Conservation (phyloP, 2,329 filamentous ascomycete species). For the Lecanicillium sp. region DNA sequence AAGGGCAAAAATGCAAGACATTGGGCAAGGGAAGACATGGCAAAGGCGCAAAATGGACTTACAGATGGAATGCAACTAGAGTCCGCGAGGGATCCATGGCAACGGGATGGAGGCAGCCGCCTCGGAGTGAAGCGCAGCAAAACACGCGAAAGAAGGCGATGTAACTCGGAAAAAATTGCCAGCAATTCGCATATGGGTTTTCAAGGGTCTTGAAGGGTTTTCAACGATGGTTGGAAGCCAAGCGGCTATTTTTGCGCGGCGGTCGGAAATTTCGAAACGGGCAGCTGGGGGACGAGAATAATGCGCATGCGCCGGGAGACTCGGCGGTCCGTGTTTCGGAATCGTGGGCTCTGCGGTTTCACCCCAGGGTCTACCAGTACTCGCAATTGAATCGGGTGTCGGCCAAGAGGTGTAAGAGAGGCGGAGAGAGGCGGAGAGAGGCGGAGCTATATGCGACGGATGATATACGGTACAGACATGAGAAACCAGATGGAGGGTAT, state of each 20-base stretch:
- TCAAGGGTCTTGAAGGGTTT: too few species aligned
- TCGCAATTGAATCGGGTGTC: too few species aligned
- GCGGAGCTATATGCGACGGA: not conserved
- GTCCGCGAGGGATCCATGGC: conserved; percentile 57
- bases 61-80: conserved; percentile 64
- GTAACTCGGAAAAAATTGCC: not conserved
- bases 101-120: conserved; percentile 4
- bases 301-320: too few species aligned
- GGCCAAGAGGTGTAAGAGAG: too few species aligned
- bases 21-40: conserved; percentile 19
- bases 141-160: not conserved
- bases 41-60: conserved; percentile 35
- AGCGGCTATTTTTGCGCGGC: conserved; percentile 1
- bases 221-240: not conserved
- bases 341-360: too few species aligned
- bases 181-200: not conserved
- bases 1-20: conserved; percentile 18
- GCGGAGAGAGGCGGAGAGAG: too few species aligned
- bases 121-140: not conserved
- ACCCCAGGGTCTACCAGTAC: too few species aligned
- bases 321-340: too few species aligned
- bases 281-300: too few species aligned
- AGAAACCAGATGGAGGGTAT: not conserved
- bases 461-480: not conserved
- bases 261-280: too few species aligned